Conservation (phyloP, 163 green algal genomes). For the Smithsoniella earleae region DNA sequence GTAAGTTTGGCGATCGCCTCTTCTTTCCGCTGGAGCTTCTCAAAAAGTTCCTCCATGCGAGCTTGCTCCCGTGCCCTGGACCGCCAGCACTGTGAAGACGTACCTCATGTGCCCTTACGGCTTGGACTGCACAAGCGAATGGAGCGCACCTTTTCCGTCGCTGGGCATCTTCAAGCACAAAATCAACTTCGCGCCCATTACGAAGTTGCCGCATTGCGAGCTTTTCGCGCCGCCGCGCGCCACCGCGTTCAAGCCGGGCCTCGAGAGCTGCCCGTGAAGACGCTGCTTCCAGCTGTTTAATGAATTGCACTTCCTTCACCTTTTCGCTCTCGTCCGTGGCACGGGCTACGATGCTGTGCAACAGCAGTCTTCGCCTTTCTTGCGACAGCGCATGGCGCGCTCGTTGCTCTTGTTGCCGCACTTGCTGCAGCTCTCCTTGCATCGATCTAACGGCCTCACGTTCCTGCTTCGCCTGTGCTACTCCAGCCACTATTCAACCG, state of each 20-base stretch:
- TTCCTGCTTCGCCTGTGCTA: slow-evolving; percentile 28
- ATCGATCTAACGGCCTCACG: slow-evolving; percentile 8
- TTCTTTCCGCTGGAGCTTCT: slow-evolving; percentile 24
- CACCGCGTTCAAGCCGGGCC: slow-evolving; percentile 1
- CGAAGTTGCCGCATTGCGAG: slow-evolving; percentile 11
- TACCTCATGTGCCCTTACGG: too few species aligned
- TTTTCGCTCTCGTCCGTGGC: slow-evolving; percentile 27
- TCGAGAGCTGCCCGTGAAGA: slow-evolving; percentile 20
- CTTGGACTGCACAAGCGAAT: too few species aligned
- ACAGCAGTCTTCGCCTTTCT: neutral
- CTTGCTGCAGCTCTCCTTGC: slow-evolving; percentile 1
- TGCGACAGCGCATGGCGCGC: slow-evolving; percentile 4
- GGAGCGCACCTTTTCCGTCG: too few species aligned
- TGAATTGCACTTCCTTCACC: slow-evolving; percentile 30
- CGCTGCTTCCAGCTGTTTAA: neutral
- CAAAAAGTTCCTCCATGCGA: slow-evolving; percentile 30
- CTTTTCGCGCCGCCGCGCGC: neutral
- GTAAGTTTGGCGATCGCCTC: neutral
- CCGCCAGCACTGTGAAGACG: neutral
- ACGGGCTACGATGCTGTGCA: slow-evolving; percentile 11
- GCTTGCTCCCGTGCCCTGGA: slow-evolving; percentile 3
- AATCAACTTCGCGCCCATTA: slow-evolving; percentile 5
- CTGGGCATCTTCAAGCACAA: slow-evolving; percentile 9
- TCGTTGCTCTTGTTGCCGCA: slow-evolving; percentile 20
- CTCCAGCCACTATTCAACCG: too few species aligned